Base-by-base conservation (phyloP, 1,284 basidiomycete species). In the Xerocomus minutiporus region DNA sequence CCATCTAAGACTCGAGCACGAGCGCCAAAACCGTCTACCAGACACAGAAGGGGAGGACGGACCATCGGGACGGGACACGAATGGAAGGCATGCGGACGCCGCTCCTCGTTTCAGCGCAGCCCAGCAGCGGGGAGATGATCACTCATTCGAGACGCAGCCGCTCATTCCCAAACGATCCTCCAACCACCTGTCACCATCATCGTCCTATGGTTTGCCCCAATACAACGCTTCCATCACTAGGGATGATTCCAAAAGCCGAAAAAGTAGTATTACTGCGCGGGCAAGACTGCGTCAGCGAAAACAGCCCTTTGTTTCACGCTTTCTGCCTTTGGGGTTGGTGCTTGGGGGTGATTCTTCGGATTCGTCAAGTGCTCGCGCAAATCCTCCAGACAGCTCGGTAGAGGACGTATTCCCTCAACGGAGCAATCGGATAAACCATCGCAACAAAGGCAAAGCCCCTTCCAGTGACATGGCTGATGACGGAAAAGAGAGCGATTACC, bases 1-100 rank as follows among this genome's bases (percentile, higher is more conserved):
- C 0, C 94, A 97, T 72, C 79, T 80, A 61, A 79, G 88, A 34
- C 75, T 92, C 25, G 84, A 85, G 59, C 67, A 63, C 36, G 68
- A 70, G 46, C 65, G 68, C 15, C 61, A 61, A 53, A 52, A 53
- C n/a, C 20, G 29, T 15, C 36, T 34, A 25, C 20, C 31, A 12
- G 58, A 57, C 40, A 42, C 47, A 17, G 61, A 59, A 39, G 50
- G 59, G 41, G 57, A 51, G 46, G 42, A 46, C 9, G 53, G 66
- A 48, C 44, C 29, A 20, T 25, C 32, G 28, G 39, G 46, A 25
- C 51, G 26, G 31, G 51, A 56, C 41, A 25, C 32, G 15, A 49
- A 32, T 13, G 26, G 42, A 15, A 52, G 56, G 41, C 42, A 29
- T 34, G 25, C 41, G 7, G 53, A 48, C 41, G 13, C 49, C 12